These are phyloP conservation scores for Hortiboletus rubellus DNA, from an alignment of 1,284 basidiomycete species.

Conservation along the genomic window DNA sequence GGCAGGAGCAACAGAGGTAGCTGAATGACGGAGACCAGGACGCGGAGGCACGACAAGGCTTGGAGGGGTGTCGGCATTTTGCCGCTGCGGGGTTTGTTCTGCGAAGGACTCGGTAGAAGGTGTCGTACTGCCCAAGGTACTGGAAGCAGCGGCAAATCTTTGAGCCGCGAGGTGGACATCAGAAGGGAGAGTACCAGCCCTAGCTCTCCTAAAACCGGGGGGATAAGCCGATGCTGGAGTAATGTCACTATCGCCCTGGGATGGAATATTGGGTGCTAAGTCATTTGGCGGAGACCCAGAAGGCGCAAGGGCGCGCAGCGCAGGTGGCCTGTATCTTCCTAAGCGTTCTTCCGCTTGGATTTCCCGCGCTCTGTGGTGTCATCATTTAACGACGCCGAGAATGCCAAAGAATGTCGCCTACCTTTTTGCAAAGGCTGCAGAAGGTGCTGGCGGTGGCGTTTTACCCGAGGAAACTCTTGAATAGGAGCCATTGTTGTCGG, in stretches of 20 bases:
- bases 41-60: constrained; percentile 51
- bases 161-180: constrained; percentile 85
- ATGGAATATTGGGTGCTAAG: constrained; percentile 50
- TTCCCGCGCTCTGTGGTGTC: constrained; percentile 67
- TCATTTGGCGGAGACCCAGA: constrained; percentile 75
- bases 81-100: constrained; percentile 55
- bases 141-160: constrained; percentile 71
- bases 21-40: constrained; percentile 76
- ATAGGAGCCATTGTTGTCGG: constrained; percentile 75
- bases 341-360: constrained; percentile 74
- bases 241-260: constrained; percentile 55
- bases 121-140: constrained; percentile 51
- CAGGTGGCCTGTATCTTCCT: constrained; percentile 75
- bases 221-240: constrained; percentile 73
- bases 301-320: constrained; percentile 69
- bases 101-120: constrained; percentile 64
- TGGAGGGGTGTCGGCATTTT: constrained; percentile 46
- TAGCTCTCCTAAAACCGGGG: constrained; percentile 79
- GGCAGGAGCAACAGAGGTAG: constrained; percentile 43
- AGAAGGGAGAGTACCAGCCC: constrained; percentile 86
- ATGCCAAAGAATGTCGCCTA: constrained; percentile 33
- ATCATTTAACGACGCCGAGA: constrained; percentile 17
- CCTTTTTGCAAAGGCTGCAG: constrained; percentile 87
- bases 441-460: constrained; percentile 86
- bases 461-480: constrained; percentile 79